These are phyloP conservation scores for Acacia acuminata DNA, from an alignment of 306 rosid species.

Conservation along the genomic window DNA sequence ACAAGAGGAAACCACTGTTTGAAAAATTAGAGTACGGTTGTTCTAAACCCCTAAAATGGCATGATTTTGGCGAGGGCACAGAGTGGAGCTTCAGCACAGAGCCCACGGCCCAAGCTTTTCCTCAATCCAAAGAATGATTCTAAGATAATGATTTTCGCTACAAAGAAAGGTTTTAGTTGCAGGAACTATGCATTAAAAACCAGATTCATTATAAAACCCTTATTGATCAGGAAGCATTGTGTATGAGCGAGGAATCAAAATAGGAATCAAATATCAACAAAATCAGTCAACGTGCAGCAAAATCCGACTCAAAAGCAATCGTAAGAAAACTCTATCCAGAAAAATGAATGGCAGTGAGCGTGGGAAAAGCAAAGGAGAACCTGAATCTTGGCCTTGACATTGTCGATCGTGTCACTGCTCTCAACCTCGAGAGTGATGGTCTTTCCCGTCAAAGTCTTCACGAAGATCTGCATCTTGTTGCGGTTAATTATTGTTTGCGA, in stretches of 20 bases:
- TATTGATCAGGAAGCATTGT: neutral
- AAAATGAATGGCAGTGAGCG: neutral
- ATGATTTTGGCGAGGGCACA: neutral
- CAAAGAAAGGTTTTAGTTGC: neutral
- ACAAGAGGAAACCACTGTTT: neutral
- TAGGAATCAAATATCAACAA: neutral
- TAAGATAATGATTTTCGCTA: neutral
- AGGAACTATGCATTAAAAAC: neutral
- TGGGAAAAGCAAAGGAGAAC: neutral
- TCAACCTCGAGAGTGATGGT: conserved; percentile 14
- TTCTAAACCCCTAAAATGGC: neutral
- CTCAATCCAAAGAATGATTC: neutral
- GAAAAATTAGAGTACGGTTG: neutral
- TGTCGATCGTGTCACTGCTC: conserved; percentile 21
- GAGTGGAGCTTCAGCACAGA: neutral
- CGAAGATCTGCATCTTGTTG: neutral
- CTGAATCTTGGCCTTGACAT: conserved; percentile 22
- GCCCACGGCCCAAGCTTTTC: neutral
- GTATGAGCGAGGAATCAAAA: neutral
- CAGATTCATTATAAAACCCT: neutral
- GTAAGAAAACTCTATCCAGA: neutral
- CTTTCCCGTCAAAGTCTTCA: neutral
- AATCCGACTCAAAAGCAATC: neutral
- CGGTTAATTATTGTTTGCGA: neutral
- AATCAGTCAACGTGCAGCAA: neutral